These are phyloP conservation scores for Euphrasia arctica DNA, from an alignment of 305 asterid species.

Conservation along the genomic window DNA sequence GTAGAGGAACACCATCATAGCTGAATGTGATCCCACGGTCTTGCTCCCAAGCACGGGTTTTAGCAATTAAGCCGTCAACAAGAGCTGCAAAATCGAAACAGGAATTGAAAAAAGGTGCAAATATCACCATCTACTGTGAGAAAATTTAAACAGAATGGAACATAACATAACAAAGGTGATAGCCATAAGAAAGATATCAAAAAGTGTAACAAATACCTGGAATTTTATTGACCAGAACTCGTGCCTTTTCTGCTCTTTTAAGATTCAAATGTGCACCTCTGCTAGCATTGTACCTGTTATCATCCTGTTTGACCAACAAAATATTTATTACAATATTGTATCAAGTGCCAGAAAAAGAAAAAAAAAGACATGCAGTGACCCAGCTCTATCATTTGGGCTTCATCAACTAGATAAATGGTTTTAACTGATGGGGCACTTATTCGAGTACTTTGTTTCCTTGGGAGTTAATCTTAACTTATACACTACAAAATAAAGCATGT, in stretches of 20 bases:
- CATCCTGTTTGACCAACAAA: conserved; percentile 65
- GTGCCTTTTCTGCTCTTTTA: conserved; percentile 98
- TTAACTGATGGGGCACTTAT: too few relatives aligned
- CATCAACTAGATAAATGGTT: too few relatives aligned
- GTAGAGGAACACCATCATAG: conserved; percentile 95
- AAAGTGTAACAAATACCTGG: conserved; percentile 58
- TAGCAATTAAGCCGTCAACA: conserved; percentile 80
- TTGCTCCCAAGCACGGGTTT: conserved; percentile 96
- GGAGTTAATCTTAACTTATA: background rate
- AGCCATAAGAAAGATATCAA: background rate
- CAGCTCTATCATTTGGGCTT: too few relatives aligned
- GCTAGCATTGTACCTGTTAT: conserved; percentile 92
- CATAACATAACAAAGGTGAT: conserved; percentile 3
- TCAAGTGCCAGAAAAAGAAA: background rate
- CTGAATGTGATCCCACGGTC: conserved; percentile 74
- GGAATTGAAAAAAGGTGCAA: background rate
- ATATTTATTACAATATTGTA: conserved; percentile 4
- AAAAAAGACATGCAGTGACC: too few relatives aligned
- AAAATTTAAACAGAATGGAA: background rate
- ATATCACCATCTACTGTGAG: background rate
- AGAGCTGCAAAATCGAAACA: conserved; percentile 56
- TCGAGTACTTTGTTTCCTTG: too few relatives aligned
- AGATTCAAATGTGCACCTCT: conserved; percentile 97
- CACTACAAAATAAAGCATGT: background rate
- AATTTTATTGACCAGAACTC: conserved; percentile 82